Base-by-base conservation (phyloP, 768 basidiomycete species). In the Auriculariales sp. region DNA sequence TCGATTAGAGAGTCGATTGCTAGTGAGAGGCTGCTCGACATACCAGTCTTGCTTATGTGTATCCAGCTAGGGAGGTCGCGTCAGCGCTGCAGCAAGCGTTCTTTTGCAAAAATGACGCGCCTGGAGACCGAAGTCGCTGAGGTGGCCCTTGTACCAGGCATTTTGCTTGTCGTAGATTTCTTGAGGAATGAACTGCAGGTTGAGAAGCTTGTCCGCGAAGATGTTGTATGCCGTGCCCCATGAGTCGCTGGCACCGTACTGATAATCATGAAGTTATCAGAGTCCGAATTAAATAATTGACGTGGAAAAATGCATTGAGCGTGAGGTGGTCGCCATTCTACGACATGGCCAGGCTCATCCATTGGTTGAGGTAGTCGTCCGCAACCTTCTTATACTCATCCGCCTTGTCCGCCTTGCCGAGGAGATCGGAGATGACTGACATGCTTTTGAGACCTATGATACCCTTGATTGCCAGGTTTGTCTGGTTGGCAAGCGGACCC, bases 181-280 rank as follows among this genome's bases (percentile, higher is more conserved):
- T 6, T 57, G 44, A 3, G 73, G 73, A 62, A 82, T 75, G 12
- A 82, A 59, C 44, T 72, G 68, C 24, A 74, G 68, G 32, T 69
- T 69, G 45, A 82, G 61, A 35, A 82, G 63, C 57, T 70, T 73
- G 57, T 81, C 80, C 9, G 71, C 75, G 50, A 70, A 80, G 47
- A 83, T 56, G 63, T 82, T 81, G 62, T 83, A 82, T 10, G 73
- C 63, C 28, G 79, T 55, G 3, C 75, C 75, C 78, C 78, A 80
- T 52, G 47, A 46, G 7, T 46, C 35, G 32, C 54, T 49, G 28
- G 55, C 68, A 4, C 74, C 73, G 53, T 82, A 82, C 68, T 75
- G 55, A 17, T 62, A 34, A 49, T 17, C 33, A 17, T 47, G n/a
- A 3, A 31, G 12, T n/a, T 46, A 32, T 6, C 44, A 12, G 32